These are phyloP conservation scores for Xylaria sp. DNA, from an alignment of 2,329 filamentous ascomycete species.

Conservation along the genomic window DNA sequence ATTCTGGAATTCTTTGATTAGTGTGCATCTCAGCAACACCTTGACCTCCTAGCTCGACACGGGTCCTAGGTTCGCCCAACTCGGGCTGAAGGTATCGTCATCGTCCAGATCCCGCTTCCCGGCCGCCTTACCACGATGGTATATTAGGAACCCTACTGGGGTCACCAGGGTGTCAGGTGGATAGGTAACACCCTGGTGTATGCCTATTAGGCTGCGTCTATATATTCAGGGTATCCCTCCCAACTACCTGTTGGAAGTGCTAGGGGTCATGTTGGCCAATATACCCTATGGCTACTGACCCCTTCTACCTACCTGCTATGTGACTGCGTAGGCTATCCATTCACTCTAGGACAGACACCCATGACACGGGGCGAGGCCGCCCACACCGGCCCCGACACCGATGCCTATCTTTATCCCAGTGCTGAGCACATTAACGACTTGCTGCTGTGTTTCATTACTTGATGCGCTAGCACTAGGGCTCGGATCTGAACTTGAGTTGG, in stretches of 20 bases:
- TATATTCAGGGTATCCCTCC: too few relatives aligned
- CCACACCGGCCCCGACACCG: constrained; percentile 19
- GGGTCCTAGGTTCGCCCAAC: constrained; percentile 5
- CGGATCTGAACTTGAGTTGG: background rate
- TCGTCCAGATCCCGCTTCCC: background rate
- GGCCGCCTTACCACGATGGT: constrained; percentile 13
- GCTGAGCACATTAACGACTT: constrained; percentile 1
- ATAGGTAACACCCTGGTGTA: too few relatives aligned
- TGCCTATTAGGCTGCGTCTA: too few relatives aligned
- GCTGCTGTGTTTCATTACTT: background rate
- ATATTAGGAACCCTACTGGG: constrained; percentile 6
- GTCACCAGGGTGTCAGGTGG: too few relatives aligned
- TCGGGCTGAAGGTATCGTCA: background rate
- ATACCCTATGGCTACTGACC: too few relatives aligned
- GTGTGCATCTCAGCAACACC: constrained; percentile 6
- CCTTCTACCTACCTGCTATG: too few relatives aligned
- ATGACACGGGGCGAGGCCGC: background rate
- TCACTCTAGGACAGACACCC: too few relatives aligned
- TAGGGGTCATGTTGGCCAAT: too few relatives aligned
- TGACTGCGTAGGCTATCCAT: too few relatives aligned
- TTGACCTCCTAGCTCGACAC: constrained; percentile 19
- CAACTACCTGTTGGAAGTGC: too few relatives aligned
- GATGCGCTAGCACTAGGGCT: background rate
- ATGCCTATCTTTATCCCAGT: constrained; percentile 22
- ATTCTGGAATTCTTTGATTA: background rate